phyloP scores from a whole-genome alignment of 1,284 basidiomycete species.

The Vanrija pseudolonga region DNA sequence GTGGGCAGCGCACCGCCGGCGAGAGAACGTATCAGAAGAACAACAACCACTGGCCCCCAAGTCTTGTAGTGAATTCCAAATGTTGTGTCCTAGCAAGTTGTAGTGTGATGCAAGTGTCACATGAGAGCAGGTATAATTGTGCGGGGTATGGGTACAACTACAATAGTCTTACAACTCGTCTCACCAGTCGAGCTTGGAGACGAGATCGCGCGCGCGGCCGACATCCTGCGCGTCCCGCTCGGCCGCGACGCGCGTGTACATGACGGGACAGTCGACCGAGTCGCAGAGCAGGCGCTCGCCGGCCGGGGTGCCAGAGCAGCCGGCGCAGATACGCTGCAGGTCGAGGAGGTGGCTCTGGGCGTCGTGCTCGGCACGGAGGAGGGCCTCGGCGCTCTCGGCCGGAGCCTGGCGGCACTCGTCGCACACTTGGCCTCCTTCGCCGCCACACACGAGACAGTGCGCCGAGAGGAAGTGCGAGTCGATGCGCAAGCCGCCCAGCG shows the following conservation, averaged over 20 bases:
- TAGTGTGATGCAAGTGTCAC: background rate
- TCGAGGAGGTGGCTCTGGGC: slow-evolving; percentile 59
- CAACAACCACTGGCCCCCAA: background rate
- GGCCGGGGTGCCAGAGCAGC: slow-evolving; percentile 60
- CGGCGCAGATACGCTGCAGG: slow-evolving; percentile 65
- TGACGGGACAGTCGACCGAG: slow-evolving; percentile 77
- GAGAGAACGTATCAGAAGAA: background rate
- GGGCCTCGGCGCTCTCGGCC: slow-evolving; percentile 58
- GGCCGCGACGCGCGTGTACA: slow-evolving; percentile 67
- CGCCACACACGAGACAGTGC: slow-evolving; percentile 2
- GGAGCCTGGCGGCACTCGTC: slow-evolving; percentile 58
- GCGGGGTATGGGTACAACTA: background rate
- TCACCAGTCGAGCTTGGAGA: slow-evolving; percentile 20
- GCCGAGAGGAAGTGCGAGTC: slow-evolving; percentile 18
- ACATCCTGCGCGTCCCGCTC: slow-evolving; percentile 57
- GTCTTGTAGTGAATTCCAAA: slow-evolving; percentile 4
- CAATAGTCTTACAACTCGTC: background rate
- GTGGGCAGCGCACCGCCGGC: background rate
- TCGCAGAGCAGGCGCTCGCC: slow-evolving; percentile 68
- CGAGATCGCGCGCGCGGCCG: slow-evolving; percentile 21
- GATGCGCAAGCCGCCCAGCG: slow-evolving; percentile 4
- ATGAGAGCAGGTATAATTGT: background rate
- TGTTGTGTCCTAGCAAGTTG: background rate
- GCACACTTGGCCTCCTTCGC: slow-evolving; percentile 60
- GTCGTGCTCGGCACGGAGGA: slow-evolving; percentile 59